Evolutionary conservation across 2,329 filamentous ascomycete genomes (phyloP), one percentile per base, ranked within the genome.

Genomic region (Acarospora socialis): DNA sequence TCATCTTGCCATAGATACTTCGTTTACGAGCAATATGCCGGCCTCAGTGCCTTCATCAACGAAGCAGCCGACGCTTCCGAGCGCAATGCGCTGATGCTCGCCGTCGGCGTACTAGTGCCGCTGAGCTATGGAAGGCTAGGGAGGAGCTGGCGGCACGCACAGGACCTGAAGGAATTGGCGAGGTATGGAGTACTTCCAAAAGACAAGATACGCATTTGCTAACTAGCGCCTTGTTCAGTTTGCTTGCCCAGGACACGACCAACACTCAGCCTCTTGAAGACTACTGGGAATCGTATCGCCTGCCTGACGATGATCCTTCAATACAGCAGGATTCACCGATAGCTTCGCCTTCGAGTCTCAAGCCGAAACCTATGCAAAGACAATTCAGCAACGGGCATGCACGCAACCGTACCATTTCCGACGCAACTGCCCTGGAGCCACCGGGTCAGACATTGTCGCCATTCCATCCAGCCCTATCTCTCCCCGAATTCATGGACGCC

Each of bases 21-120:
- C 54, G 76, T 92, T 25, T 84, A 95, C 50, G 34, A 71, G 28
- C 66, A 72, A 27, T 77, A 84, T 59, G 86, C 84, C 4, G 90
- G 90, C 17, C 66, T 95, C 45, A 93, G 84, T 59, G 84, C 86
- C 17, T 98, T 94, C 52, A 65, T 90, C 52, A 92, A 92, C 53
- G 71, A 70, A 41, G 77, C 80, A 3, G 84, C 82, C 29, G 74
- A 78, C 9, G 80, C 82, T 44, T 73, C 72, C 32, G 73, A 81
- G 32, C 77, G 90, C 38, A 81, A 92, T 63, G 90, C 90, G 30
- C 73, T 80, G 45, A 94, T 98, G 74, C 75, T 94, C 41, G 81
- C 87, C 9, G 83, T 95, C 1, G 90, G 90, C 23, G 72, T 87
- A 17, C 61, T 98, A 43, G 84, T 95, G 2, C 82, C 83, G 5